Base-by-base conservation (phyloP, 805 yeast genomes). In the Naumovozyma baii region DNA sequence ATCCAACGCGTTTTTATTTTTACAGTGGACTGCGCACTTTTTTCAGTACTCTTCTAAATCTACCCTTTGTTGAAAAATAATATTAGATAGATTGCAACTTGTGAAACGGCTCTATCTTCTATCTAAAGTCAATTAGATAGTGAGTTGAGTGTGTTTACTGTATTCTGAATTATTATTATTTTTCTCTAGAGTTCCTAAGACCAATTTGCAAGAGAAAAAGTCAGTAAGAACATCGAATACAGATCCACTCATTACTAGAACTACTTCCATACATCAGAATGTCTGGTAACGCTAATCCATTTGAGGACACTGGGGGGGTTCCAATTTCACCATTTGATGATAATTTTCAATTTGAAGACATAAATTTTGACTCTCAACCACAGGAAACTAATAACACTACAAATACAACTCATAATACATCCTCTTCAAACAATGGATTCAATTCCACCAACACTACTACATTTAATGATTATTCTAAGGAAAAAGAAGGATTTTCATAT, bases 281-380 rank as follows among this genome's bases (percentile, higher is more conserved):
- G 35, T 18, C 35, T 9, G 20, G 26, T 12, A 33, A 33, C n/a
- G 34, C 43, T 10, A 37, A 37, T 22, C 44, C 40, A 4, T 37
- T 37, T 31, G 40, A 29, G 14, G 40, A 36, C 26, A 22, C 9
- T 13, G 40, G 34, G 20, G 31, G 36, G 10, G 32, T 16, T 18
- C 46, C 55, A 31, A 36, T 46, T 15, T 50, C 59, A 13, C 58
- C 58, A 12, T 52, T 55, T 33, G 56, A 51, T 32, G 58, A 54
- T 39, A 49, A 52, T 17, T 54, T 50, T 31, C 54, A 49, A 25
- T 55, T 54, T 33, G 60, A 55, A 40, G 46, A 48, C 12, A 41
- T 37, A 12, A 43, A 36, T 17, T n/a, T 30, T 22, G 20, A 30
- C 26, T 7, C 26, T 22, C 26, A 22, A 22, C 26, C n/a, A n/a